Evolutionary conservation across 192 early-diverging fungal species (phyloP).

Genomic region (Coemansia sp.): DNA sequence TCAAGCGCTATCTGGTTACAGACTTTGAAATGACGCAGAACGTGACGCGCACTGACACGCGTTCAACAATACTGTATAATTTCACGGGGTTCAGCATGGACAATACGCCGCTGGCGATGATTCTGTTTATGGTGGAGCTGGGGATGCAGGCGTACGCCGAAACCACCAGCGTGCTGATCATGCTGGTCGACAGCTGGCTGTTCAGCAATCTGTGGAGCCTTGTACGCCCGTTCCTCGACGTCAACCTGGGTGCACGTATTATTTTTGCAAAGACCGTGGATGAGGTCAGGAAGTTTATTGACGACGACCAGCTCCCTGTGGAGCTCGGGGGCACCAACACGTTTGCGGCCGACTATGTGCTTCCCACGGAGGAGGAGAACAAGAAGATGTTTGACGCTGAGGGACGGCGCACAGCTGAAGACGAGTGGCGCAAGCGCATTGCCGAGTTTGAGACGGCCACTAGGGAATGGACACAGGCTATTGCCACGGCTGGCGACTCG

Average conservation of each 20-base stretch:
- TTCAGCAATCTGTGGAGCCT: slow-evolving; percentile 47
- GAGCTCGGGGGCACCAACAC: slow-evolving; percentile 30
- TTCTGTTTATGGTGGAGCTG: slow-evolving; percentile 33
- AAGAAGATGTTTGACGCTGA: slow-evolving; percentile 26
- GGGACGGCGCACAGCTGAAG: slow-evolving; percentile 25
- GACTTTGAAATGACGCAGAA: slow-evolving; percentile 28
- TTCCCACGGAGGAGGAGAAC: slow-evolving; percentile 36
- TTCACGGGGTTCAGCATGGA: slow-evolving; percentile 43
- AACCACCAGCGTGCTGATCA: slow-evolving; percentile 32
- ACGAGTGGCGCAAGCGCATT: slow-evolving; percentile 24
- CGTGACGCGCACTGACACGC: slow-evolving; percentile 19
- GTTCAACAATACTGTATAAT: slow-evolving; percentile 34
- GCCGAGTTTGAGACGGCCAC: slow-evolving; percentile 29
- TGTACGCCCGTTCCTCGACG: slow-evolving; percentile 40
- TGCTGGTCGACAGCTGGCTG: slow-evolving; percentile 51
- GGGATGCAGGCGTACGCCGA: slow-evolving; percentile 39
- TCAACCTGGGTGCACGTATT: slow-evolving; percentile 41
- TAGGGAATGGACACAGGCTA: slow-evolving; percentile 21
- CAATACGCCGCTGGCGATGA: slow-evolving; percentile 40
- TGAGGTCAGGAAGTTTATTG: slow-evolving; percentile 35
- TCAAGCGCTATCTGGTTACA: slow-evolving; percentile 32
- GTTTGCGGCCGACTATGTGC: slow-evolving; percentile 12
- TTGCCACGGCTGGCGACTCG: neutral
- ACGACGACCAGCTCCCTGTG: slow-evolving; percentile 33
- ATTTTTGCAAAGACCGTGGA: slow-evolving; percentile 36